Conservation (phyloP, 1,284 basidiomycete species). For the Retiboletus flavoniger region DNA sequence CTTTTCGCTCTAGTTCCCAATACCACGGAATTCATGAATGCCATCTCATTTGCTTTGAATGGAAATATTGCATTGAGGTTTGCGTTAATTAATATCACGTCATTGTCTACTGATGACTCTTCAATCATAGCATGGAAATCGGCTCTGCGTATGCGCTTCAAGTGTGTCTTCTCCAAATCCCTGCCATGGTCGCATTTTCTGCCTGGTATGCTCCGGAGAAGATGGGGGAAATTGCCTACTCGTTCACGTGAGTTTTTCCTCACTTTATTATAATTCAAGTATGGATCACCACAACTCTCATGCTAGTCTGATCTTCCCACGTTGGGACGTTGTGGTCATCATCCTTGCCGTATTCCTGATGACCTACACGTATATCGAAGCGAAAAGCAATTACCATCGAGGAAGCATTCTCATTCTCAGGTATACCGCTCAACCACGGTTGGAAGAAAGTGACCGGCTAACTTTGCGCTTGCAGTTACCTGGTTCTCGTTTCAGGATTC, state of each 20-base stretch:
- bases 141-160: constrained; percentile 98
- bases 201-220: constrained; percentile 86
- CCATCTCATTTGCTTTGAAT: constrained; percentile 97
- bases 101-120: constrained; percentile 4
- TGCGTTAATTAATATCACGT: constrained; percentile 20
- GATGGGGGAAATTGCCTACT: constrained; percentile 80
- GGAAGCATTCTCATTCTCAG: constrained; percentile 91
- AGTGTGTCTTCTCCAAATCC: constrained; percentile 96
- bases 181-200: constrained; percentile 98
- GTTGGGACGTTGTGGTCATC: constrained; percentile 97
- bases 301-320: constrained; percentile 90
- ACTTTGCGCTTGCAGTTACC: constrained; percentile 41
- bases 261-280: constrained; percentile 1
- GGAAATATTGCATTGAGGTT: constrained; percentile 97
- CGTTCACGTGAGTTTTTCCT: constrained; percentile 74
- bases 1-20: constrained; percentile 98
- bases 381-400: constrained; percentile 94
- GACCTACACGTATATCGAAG: constrained; percentile 99
- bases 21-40: constrained; percentile 99
- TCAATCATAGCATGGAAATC: constrained; percentile 88
- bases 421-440: constrained; percentile 40
- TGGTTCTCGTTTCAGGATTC: constrained; percentile 60
- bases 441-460: not conserved
- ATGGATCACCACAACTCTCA: not conserved
- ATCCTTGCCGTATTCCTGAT: constrained; percentile 94